These are phyloP conservation scores for Loxodes magnus DNA, from an alignment of 73 alveolate species.

Conservation along the genomic window DNA sequence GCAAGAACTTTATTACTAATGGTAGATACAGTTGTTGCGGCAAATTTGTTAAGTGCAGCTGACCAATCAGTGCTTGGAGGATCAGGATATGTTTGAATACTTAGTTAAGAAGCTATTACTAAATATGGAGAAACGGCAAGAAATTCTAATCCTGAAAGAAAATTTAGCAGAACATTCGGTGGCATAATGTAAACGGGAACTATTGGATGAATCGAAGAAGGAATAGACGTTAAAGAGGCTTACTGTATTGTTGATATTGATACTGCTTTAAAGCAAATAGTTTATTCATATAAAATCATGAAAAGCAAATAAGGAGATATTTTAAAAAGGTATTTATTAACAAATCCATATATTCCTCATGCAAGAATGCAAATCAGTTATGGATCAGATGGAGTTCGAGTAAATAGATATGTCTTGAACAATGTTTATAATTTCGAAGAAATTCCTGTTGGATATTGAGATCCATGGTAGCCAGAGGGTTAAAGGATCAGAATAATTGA, in stretches of 20 bases:
- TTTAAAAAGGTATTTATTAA: background rate
- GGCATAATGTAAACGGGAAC: conserved; percentile 9
- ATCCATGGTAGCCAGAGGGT: background rate
- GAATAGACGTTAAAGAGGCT: background rate
- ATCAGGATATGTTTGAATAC: conserved; percentile 3
- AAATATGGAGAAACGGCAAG: background rate
- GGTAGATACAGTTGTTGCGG: conserved; percentile 1
- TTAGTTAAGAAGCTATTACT: conserved; percentile 4
- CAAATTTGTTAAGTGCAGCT: conserved; percentile 5
- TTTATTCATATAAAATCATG: background rate
- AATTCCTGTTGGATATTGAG: background rate
- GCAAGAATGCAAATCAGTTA: background rate
- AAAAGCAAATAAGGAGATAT: background rate
- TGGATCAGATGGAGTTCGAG: conserved; percentile 1
- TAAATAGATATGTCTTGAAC: background rate
- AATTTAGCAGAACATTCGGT: too few relatives aligned
- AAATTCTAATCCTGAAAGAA: background rate
- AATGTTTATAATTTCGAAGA: conserved; percentile 4
- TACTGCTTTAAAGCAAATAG: background rate
- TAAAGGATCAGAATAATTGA: background rate
- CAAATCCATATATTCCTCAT: conserved; percentile 1
- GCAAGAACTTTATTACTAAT: conserved; percentile 2
- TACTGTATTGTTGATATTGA: background rate
- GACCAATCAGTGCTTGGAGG: conserved; percentile 10
- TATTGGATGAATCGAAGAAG: conserved; percentile 1